Base-by-base conservation (phyloP, 2,329 filamentous ascomycete genomes). In the Torrubiella hemipterigena region DNA sequence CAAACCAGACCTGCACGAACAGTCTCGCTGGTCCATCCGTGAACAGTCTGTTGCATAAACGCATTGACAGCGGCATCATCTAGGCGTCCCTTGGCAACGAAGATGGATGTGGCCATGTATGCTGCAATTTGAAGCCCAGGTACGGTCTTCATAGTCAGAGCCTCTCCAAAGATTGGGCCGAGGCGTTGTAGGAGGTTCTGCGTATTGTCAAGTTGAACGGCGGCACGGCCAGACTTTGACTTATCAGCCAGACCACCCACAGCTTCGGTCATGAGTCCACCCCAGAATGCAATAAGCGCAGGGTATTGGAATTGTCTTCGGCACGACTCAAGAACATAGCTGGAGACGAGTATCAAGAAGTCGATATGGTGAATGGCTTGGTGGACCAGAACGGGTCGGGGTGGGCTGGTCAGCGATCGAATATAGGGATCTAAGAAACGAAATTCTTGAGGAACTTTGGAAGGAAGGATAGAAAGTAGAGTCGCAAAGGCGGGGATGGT, bases 341-440 rank as follows among this genome's bases (percentile, higher is more conserved):
- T 65, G 44, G 91, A 94, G 32, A 96, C 65, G 8, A 74, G 63
- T 2, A 77, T 65, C 39, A 94, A 74, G 44, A 98, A 84, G 3
- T 71, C 66, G 22, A 76, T 69, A 38, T 86, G 86, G 44, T 82
- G 81, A 19, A 78, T 79, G 24, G 86, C 82, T 39, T 85, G 81
- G 49, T 91, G 81, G 11, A 95, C 80, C 30, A 98, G 68, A 6
- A 84, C 73, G 43, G 84, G 77, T 43, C 87, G 74, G 6, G 89
- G 84, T 7, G 83, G 84, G 21, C 72, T 72, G 26, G 80, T 77
- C 30, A 83, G 65, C 10, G 82, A 81, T 38, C 77, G 75, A 41
- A 89, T 75, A 56, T 96, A 96, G 4, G 89, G 89, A 37, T 77
- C 70, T 35, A 98, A 68, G 52, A 94, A 94, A 42, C 77, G 79